Evolutionary conservation across 306 rosid species (phyloP).

Genomic region (Glycine tomentella): DNA sequence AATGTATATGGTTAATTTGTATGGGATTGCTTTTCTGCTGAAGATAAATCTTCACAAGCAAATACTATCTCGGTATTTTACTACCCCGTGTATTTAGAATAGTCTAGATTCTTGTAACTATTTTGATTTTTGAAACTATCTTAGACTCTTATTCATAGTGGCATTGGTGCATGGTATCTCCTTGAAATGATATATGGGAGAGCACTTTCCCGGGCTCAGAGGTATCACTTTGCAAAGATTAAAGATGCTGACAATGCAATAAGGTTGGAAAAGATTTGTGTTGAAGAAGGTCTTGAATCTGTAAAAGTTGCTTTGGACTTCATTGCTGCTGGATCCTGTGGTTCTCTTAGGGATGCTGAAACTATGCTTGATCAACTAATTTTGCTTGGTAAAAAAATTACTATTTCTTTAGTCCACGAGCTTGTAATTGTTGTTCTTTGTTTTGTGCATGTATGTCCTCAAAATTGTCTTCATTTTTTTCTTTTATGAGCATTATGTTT

Average conservation of each 20-base stretch:
- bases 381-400: constrained; percentile 79
- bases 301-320: constrained; percentile 75
- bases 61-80: constrained; percentile 72
- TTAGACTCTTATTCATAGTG: not conserved
- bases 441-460: not conserved
- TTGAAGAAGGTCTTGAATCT: constrained; percentile 69
- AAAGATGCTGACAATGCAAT: constrained; percentile 75
- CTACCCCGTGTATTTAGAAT: not conserved
- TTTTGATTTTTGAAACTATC: not conserved
- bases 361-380: constrained; percentile 93
- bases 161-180: not conserved
- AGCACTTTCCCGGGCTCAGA: constrained; percentile 74
- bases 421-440: constrained; percentile 67
- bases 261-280: constrained; percentile 66
- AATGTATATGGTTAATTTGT: constrained; percentile 39
- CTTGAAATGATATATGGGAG: constrained; percentile 12
- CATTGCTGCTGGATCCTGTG: constrained; percentile 74
- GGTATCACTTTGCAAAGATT: constrained; percentile 79
- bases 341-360: constrained; percentile 94
- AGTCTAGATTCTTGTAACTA: not conserved
- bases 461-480: not conserved
- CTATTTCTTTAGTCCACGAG: constrained; percentile 66
- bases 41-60: constrained; percentile 82
- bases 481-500: not conserved
- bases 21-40: constrained; percentile 77